Percentiles rank a stretch among this genome's conserved stretches.
Evolutionary conservation across 441 rosid species (phyloP).

Genomic region (Manihot esculenta): DNA sequence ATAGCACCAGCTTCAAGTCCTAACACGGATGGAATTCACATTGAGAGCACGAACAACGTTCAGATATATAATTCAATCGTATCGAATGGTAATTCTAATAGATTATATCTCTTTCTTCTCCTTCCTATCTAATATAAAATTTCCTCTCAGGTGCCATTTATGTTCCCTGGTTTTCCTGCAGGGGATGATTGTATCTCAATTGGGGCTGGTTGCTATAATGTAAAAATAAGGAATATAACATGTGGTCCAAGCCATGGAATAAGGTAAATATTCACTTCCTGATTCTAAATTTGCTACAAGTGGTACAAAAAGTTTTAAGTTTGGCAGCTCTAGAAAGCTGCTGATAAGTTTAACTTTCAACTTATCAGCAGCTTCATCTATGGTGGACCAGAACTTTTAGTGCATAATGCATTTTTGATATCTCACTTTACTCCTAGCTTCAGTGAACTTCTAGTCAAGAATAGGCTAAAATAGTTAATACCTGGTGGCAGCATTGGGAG

Average conservation of each 20-base stretch:
- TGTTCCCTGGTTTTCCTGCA: neutral
- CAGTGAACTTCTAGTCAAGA: neutral
- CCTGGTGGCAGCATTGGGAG: slow-evolving; percentile 44
- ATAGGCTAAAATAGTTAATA: neutral
- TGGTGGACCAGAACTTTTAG: slow-evolving; percentile 4
- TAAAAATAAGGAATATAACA: slow-evolving; percentile 43
- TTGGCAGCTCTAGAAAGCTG: slow-evolving; percentile 21
- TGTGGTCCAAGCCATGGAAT: slow-evolving; percentile 59
- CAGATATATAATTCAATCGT: slow-evolving; percentile 36
- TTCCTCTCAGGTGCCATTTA: neutral
- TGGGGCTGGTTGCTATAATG: slow-evolving; percentile 44
- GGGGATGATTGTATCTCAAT: slow-evolving; percentile 56
- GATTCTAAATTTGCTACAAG: neutral
- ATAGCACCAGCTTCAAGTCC: slow-evolving; percentile 45
- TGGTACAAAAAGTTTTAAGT: slow-evolving; percentile 1
- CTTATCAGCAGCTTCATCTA: slow-evolving; percentile 2
- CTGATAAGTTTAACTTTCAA: no score
- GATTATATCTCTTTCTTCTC: neutral
- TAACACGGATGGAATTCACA: slow-evolving; percentile 53
- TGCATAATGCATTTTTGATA: neutral
- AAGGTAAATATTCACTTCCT: slow-evolving; percentile 32
- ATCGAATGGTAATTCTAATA: slow-evolving; percentile 34
- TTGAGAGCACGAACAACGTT: slow-evolving; percentile 45
- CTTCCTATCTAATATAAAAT: neutral
- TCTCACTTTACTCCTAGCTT: neutral